Conservation (phyloP, 805 yeast species). For the Grigorovia transvaalensis region DNA sequence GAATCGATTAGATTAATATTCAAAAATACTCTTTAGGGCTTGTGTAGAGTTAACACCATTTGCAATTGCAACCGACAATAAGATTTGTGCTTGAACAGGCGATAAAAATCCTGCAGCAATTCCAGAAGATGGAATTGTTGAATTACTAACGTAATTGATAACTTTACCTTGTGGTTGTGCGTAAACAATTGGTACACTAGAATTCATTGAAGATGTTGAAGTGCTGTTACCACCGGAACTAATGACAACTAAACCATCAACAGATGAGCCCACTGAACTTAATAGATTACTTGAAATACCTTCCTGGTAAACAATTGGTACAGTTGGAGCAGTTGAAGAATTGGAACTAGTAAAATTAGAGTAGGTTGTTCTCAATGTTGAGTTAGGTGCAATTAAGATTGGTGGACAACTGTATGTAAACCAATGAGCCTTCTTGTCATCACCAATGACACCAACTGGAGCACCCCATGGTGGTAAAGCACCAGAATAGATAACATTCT, state of each 20-base stretch:
- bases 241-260: constrained; percentile 21
- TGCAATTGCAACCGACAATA: constrained; percentile 21
- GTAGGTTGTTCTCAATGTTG: constrained; percentile 16
- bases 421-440: constrained; percentile 11
- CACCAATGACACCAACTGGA: constrained; percentile 21
- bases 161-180: constrained; percentile 3
- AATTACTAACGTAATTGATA: constrained; percentile 10
- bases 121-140: constrained; percentile 16
- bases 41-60: constrained; percentile 15
- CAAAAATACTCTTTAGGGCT: constrained; percentile 7
- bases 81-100: constrained; percentile 26
- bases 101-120: constrained; percentile 25
- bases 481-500: constrained; percentile 22
- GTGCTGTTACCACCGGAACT: constrained; percentile 12
- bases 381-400: constrained; percentile 9
- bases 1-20: background rate
- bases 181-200: constrained; percentile 1
- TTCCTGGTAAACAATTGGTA: constrained; percentile 23
- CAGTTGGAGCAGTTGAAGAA: constrained; percentile 8
- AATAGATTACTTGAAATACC: constrained; percentile 12
- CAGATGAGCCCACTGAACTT: constrained; percentile 9
- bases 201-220: constrained; percentile 2
- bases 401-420: constrained; percentile 18
- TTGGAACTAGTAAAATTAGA: constrained; percentile 16
- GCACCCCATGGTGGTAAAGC: constrained; percentile 18